Evolutionary conservation across 257 asterid species (phyloP).

Genomic region (Lavandula angustifolia): DNA sequence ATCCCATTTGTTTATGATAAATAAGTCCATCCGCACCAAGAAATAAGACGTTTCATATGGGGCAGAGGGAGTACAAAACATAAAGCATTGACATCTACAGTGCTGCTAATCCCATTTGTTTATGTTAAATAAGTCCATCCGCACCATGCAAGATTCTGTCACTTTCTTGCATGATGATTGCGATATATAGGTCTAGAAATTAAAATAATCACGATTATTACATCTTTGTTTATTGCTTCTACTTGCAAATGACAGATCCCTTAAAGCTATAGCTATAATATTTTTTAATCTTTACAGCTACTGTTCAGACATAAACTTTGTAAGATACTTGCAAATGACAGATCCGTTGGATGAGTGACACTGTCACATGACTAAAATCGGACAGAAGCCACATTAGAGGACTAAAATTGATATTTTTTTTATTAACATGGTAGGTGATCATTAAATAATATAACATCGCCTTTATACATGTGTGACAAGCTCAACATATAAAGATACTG

Average conservation of each 20-base stretch:
- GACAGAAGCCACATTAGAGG: no score
- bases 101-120: background rate
- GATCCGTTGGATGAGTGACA: no score
- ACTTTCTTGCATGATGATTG: constrained; percentile 34
- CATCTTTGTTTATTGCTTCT: background rate
- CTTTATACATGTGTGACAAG: no score
- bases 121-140: constrained; percentile 18
- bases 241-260: constrained; percentile 25
- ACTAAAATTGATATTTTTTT: no score
- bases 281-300: no score
- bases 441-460: no score
- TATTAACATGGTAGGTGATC: no score
- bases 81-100: constrained; percentile 34
- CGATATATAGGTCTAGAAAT: background rate
- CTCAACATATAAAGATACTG: no score
- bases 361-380: no score
- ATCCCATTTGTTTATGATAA: background rate
- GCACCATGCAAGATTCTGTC: constrained; percentile 37
- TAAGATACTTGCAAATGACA: no score
- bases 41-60: no score
- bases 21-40: constrained; percentile 26
- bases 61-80: constrained; percentile 12
- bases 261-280: constrained; percentile 3
- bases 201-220: constrained; percentile 6
- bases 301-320: no score